phyloP scores from a whole-genome alignment of 805 yeast species.

The Starmerella tilneyi region DNA sequence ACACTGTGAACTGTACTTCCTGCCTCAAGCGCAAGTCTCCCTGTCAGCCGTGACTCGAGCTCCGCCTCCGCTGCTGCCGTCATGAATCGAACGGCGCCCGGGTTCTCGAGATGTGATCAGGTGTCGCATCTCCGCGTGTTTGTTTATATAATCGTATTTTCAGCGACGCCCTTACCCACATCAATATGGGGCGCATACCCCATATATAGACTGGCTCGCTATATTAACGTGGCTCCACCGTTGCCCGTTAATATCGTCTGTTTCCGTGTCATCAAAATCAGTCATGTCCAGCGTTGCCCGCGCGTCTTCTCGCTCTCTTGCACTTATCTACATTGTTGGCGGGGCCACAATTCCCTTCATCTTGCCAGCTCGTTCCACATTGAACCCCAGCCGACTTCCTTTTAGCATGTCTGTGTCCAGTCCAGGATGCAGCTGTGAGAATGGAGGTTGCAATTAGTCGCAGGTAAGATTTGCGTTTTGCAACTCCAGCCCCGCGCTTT shows the following conservation, averaged over 20 bases:
- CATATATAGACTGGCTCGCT: background rate
- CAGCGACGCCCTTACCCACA: constrained; percentile 6
- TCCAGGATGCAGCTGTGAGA: constrained; percentile 7
- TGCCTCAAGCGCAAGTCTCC: constrained; percentile 16
- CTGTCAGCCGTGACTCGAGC: constrained; percentile 16
- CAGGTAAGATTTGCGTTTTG: background rate
- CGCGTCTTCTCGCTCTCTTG: constrained; percentile 12
- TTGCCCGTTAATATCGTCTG: background rate
- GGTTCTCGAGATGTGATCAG: background rate
- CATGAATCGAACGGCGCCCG: background rate
- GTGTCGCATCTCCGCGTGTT: constrained; percentile 1
- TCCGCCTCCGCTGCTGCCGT: background rate
- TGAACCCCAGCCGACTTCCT: constrained; percentile 1
- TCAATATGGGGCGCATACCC: background rate
- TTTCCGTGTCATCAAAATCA: background rate
- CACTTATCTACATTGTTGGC: constrained; percentile 25
- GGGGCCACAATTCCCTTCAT: constrained; percentile 28
- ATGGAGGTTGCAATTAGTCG: background rate
- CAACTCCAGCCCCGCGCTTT: background rate
- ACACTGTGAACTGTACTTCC: constrained; percentile 9
- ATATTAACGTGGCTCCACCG: background rate
- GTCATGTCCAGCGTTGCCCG: constrained; percentile 5
- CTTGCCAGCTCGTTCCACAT: constrained; percentile 25
- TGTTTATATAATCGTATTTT: constrained; percentile 6
- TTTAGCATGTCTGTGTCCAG: constrained; percentile 3